Percentiles rank a stretch among this genome's conserved stretches.
Evolutionary conservation across 306 rosid genomes (phyloP).

Genomic region (Inga leiocalycina): DNA sequence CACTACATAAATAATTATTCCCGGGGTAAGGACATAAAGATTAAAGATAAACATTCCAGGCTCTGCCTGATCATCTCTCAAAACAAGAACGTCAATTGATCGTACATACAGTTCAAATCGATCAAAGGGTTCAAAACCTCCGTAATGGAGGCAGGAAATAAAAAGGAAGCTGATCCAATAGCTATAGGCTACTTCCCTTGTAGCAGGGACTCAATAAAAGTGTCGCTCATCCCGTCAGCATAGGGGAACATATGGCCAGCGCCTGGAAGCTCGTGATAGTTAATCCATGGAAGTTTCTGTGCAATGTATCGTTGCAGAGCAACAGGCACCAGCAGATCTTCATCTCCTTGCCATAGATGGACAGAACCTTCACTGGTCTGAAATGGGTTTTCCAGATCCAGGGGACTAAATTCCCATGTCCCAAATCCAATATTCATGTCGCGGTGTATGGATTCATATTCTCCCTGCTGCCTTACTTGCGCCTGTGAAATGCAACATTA

Average conservation of each 20-base stretch:
- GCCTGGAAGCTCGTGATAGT: conserved; percentile 66
- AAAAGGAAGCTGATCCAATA: conserved; percentile 12
- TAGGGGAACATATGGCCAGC: conserved; percentile 64
- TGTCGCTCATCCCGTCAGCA: conserved; percentile 50
- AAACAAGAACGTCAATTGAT: background rate
- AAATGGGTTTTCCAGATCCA: conserved; percentile 70
- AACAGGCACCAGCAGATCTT: conserved; percentile 61
- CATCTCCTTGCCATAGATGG: conserved; percentile 80
- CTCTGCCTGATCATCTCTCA: background rate
- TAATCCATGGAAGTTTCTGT: conserved; percentile 67
- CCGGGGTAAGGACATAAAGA: background rate
- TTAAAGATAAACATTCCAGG: background rate
- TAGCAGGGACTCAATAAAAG: conserved; percentile 49
- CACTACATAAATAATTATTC: background rate
- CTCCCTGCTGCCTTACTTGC: conserved; percentile 61
- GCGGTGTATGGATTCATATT: conserved; percentile 48
- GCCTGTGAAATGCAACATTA: conserved; percentile 45
- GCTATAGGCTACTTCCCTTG: conserved; percentile 25
- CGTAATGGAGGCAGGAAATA: conserved; percentile 2
- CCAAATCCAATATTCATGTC: conserved; percentile 62
- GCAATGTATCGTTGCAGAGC: conserved; percentile 56
- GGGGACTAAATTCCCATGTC: conserved; percentile 75
- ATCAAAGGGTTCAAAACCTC: conserved; percentile 23
- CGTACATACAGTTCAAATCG: background rate
- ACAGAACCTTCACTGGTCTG: conserved; percentile 55